phyloP scores from a whole-genome alignment of 768 basidiomycete genomes.

The Phanerochaete carnosa region DNA sequence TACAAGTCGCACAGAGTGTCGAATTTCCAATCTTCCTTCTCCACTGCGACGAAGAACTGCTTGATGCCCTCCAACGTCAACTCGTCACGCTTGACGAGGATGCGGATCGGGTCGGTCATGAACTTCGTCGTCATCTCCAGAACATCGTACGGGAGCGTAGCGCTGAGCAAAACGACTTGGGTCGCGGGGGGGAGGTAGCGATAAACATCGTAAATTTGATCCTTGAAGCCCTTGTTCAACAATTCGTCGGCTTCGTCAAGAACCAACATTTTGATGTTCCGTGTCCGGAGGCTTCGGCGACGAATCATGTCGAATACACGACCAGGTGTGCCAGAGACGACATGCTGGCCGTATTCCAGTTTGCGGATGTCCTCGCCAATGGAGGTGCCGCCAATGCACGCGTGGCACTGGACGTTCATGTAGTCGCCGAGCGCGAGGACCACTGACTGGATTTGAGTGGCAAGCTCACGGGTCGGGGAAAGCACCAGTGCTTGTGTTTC shows the following conservation, averaged over 20 bases:
- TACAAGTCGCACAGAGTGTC: constrained; percentile 97
- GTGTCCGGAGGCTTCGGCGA: constrained; percentile 85
- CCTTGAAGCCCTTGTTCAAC: constrained; percentile 97
- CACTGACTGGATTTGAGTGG: constrained; percentile 98
- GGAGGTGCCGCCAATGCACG: constrained; percentile 95
- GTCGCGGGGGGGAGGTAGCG: constrained; percentile 96
- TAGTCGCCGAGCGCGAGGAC: constrained; percentile 96
- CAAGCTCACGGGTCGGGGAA: constrained; percentile 97
- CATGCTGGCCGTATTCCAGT: constrained; percentile 95
- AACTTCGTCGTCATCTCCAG: constrained; percentile 99
- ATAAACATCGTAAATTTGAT: constrained; percentile 99
- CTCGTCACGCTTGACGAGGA: constrained; percentile 99
- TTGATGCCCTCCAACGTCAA: constrained; percentile 96
- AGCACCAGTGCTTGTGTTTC: constrained; percentile 96
- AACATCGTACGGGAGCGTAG: constrained; percentile 94
- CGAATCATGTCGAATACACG: constrained; percentile 99
- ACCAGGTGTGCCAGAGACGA: constrained; percentile 95
- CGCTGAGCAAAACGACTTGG: constrained; percentile 94
- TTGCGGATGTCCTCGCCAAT: constrained; percentile 98
- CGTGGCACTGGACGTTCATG: constrained; percentile 99
- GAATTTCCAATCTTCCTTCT: constrained; percentile 99
- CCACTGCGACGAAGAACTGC: constrained; percentile 97
- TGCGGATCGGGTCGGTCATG: constrained; percentile 98
- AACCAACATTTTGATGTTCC: constrained; percentile 97
- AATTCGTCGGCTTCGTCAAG: constrained; percentile 96